These are phyloP conservation scores for Neurospora sp. DNA, from an alignment of 495 filamentous ascomycete genomes.

Conservation along the genomic window DNA sequence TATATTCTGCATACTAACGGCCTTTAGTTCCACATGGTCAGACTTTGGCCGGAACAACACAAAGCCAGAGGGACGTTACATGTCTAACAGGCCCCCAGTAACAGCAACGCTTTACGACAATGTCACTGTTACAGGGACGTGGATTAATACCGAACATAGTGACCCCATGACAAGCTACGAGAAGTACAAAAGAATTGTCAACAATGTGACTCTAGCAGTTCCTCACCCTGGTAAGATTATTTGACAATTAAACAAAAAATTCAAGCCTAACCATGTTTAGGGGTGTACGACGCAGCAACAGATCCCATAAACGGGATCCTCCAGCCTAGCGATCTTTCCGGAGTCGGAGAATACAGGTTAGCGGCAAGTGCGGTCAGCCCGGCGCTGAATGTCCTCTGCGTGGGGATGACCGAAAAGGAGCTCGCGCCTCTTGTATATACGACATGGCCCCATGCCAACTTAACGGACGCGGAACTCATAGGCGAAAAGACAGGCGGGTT, in stretches of 20 bases:
- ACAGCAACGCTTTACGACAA: slow-evolving; percentile 53
- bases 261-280: slow-evolving; percentile 9
- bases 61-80: slow-evolving; percentile 20
- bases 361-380: slow-evolving; percentile 56
- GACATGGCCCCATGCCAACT: slow-evolving; percentile 39
- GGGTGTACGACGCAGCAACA: slow-evolving; percentile 49
- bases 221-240: slow-evolving; percentile 40
- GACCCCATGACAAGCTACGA: slow-evolving; percentile 38
- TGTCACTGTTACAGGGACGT: slow-evolving; percentile 49
- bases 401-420: slow-evolving; percentile 46
- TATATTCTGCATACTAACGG: background rate
- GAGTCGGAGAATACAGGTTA: slow-evolving; percentile 55
- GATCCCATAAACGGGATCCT: slow-evolving; percentile 50
- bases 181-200: slow-evolving; percentile 41
- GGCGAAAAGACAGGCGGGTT: slow-evolving; percentile 10
- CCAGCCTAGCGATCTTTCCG: slow-evolving; percentile 53
- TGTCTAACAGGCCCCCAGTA: slow-evolving; percentile 37
- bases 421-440: slow-evolving; percentile 52
- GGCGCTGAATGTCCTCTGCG: slow-evolving; percentile 59
- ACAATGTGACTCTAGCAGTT: slow-evolving; percentile 67
- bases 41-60: slow-evolving; percentile 25
- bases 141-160: slow-evolving; percentile 41
- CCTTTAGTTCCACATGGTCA: slow-evolving; percentile 32
- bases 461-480: slow-evolving; percentile 11
- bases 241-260: background rate